Conservation (phyloP, 768 basidiomycete species). For the Postia placenta region DNA sequence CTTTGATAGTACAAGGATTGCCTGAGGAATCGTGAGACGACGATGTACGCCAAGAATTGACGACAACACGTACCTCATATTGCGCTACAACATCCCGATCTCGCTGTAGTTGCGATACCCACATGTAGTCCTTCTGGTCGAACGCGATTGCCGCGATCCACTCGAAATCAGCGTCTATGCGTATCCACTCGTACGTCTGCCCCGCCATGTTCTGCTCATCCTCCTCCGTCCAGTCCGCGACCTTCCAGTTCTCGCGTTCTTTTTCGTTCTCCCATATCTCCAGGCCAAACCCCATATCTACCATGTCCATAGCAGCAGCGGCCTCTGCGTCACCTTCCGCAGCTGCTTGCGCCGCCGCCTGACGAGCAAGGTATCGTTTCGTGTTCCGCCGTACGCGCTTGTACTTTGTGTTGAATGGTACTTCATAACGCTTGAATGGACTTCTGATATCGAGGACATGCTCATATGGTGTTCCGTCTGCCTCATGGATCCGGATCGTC, state of each 20-base stretch:
- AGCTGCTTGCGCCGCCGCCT: conserved; percentile 88
- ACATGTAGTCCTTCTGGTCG: conserved; percentile 97
- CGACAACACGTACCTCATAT: conserved; percentile 63
- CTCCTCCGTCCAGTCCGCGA: conserved; percentile 96
- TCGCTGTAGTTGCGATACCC: conserved; percentile 92
- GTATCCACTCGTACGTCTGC: conserved; percentile 98
- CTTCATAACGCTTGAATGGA: conserved; percentile 89
- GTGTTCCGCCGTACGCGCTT: conserved; percentile 94
- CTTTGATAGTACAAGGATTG: conserved; percentile 80
- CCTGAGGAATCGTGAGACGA: conserved; percentile 40
- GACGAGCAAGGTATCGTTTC: conserved; percentile 90
- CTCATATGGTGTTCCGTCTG: conserved; percentile 98
- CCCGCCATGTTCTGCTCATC: conserved; percentile 91
- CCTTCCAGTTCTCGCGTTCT: conserved; percentile 91
- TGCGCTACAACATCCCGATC: conserved; percentile 97
- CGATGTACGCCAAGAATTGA: background rate
- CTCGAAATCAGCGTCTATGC: conserved; percentile 98
- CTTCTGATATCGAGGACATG: conserved; percentile 91
- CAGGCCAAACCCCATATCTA: conserved; percentile 90
- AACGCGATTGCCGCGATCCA: conserved; percentile 94
- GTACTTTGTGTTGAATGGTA: conserved; percentile 98
- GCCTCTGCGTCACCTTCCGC: conserved; percentile 90
- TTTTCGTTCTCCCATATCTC: conserved; percentile 96
- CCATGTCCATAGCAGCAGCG: conserved; percentile 88
- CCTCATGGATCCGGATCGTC: conserved; percentile 98